These are phyloP conservation scores for Anisogramma anomala DNA, from an alignment of 2,329 filamentous ascomycete genomes.

Conservation along the genomic window DNA sequence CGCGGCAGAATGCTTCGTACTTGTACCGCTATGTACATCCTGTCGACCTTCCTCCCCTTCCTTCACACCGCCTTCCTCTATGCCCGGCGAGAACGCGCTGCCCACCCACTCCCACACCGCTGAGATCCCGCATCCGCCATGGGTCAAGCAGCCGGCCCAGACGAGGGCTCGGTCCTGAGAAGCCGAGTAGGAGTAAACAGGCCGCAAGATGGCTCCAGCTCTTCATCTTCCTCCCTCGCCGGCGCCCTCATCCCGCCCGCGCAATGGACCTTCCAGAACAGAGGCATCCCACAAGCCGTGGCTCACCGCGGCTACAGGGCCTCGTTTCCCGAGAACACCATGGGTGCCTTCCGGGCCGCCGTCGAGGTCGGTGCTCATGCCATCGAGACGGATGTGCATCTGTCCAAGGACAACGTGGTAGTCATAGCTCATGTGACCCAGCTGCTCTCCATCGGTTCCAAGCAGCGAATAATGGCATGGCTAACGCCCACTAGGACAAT, in stretches of 20 bases:
- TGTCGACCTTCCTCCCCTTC: too few relatives aligned
- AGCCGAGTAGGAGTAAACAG: conserved; percentile 1
- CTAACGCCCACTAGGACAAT: too few relatives aligned
- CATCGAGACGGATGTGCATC: conserved; percentile 78
- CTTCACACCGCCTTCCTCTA: too few relatives aligned
- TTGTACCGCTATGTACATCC: too few relatives aligned
- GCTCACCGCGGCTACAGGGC: conserved; percentile 72
- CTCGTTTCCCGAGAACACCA: conserved; percentile 72
- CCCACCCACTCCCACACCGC: too few relatives aligned
- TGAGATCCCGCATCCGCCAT: too few relatives aligned
- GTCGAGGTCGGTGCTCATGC: conserved; percentile 65
- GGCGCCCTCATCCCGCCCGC: conserved; percentile 8
- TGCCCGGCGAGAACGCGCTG: too few relatives aligned
- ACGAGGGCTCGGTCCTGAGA: not conserved
- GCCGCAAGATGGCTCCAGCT: not conserved
- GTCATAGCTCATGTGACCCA: conserved; percentile 66
- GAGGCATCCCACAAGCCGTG: conserved; percentile 54
- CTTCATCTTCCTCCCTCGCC: not conserved
- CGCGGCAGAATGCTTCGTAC: too few relatives aligned
- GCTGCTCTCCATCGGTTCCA: not conserved
- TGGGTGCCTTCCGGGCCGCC: conserved; percentile 66
- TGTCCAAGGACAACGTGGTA: conserved; percentile 71
- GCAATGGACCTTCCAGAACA: conserved; percentile 4
- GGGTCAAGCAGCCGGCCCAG: not conserved
- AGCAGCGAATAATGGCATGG: too few relatives aligned